phyloP scores from a whole-genome alignment of 495 filamentous ascomycete genomes.

The Penicillium psychrofluorescens region DNA sequence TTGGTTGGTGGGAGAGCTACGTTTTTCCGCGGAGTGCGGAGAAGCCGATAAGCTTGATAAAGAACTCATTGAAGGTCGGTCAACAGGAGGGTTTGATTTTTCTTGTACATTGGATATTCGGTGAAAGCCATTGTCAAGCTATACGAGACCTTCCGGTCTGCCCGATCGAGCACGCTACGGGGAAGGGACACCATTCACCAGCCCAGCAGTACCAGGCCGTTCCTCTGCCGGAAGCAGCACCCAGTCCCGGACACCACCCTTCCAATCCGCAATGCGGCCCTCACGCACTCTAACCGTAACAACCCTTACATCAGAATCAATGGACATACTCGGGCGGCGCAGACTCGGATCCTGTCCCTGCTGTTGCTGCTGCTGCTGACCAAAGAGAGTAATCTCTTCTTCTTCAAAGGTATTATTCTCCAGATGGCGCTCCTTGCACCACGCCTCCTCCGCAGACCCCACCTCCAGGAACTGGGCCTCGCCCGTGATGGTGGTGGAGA shows the following conservation, averaged over 20 bases:
- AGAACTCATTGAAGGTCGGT: too few species aligned
- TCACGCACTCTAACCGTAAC: constrained; percentile 68
- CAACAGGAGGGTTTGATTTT: too few species aligned
- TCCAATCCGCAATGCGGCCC: constrained; percentile 75
- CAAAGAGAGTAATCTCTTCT: constrained; percentile 39
- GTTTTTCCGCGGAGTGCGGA: neutral
- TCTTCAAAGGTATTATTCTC: constrained; percentile 82
- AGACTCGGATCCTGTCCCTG: constrained; percentile 17
- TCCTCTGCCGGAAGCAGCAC: constrained; percentile 39
- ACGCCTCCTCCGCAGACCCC: constrained; percentile 72
- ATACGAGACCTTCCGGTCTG: neutral
- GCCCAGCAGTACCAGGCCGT: constrained; percentile 2
- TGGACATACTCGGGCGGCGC: constrained; percentile 45
- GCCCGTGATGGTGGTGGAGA: constrained; percentile 89
- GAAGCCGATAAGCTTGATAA: neutral
- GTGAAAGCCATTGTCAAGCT: neutral
- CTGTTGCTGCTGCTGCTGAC: constrained; percentile 31
- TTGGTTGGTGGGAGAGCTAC: neutral
- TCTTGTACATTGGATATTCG: neutral
- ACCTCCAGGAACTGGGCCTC: constrained; percentile 61
- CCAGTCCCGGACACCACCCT: constrained; percentile 71
- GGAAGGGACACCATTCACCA: constrained; percentile 32
- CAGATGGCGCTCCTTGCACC: constrained; percentile 72
- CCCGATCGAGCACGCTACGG: neutral
- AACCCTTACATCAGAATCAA: constrained; percentile 64